Base-by-base conservation (phyloP, 805 yeast genomes). In the Yarrowia keelungensis region DNA sequence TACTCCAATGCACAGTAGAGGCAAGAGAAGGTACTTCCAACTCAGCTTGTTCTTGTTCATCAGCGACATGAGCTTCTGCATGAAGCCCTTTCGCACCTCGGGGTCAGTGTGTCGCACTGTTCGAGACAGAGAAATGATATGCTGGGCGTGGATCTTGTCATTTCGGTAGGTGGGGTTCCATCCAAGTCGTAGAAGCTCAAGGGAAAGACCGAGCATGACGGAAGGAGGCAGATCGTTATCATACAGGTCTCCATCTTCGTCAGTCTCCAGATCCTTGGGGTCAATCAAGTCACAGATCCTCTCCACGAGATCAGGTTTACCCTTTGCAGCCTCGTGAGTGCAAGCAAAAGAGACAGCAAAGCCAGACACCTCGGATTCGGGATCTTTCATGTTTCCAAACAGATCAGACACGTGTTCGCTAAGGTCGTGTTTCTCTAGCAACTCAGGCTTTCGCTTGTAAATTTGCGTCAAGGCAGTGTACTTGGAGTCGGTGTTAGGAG, bases 1-100 rank as follows among this genome's bases (percentile, higher is more conserved):
- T 74, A 86, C 87, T 0, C 95, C 97, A 73, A 85, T 81, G 75
- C 90, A 89, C 14, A 62, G 46, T 75, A 89, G 91, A 0, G 90
- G 79, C 26, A 91, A 75, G 0, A 92, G 88, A 51, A 89, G 74
- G 73, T 87, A 91, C 70, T 86, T 83, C 68, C 87, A 88, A 0
- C 96, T 86, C 3, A 92, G 81, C 10, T 62, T 62, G 38, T 36
- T 36, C 46, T 62, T 62, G 67, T 38, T 62, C 45, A 62, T 47
- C 47, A 62, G 38, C 2, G 56, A 9, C 43, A 42, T 65, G 42
- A 65, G 62, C 14, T 65, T 65, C 26, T 65, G 49, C 50, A 65
- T 51, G 50, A 65, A 65, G 8, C 14, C 7, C 11, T 65, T 26
- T 14, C 68, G 38, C 19, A 65, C 61, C 3, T 65, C 50, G 10